Evolutionary conservation across 768 basidiomycete genomes (phyloP).

Genomic region (Boletellus ananas): DNA sequence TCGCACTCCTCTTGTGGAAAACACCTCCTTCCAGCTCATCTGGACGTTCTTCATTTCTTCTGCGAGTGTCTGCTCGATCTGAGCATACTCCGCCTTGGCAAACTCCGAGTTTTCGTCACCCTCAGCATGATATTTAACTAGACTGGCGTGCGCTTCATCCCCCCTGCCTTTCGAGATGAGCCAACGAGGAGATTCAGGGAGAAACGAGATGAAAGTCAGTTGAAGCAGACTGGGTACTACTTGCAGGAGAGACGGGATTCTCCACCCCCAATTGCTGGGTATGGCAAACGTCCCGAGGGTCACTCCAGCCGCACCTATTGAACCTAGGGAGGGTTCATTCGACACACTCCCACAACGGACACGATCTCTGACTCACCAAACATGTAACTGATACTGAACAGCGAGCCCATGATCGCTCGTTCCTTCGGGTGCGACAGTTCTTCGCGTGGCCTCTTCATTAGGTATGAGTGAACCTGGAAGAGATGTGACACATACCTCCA

Average conservation of each 20-base stretch:
- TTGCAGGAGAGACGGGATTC: slow-evolving; percentile 58
- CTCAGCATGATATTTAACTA: slow-evolving; percentile 59
- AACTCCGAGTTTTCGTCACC: slow-evolving; percentile 50
- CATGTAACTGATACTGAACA: not conserved
- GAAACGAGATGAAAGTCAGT: slow-evolving; percentile 49
- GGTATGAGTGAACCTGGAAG: too few relatives aligned
- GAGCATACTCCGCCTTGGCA: slow-evolving; percentile 52
- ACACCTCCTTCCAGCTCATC: not conserved
- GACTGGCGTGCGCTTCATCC: slow-evolving; percentile 43
- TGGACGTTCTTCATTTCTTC: slow-evolving; percentile 4
- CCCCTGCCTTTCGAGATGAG: slow-evolving; percentile 52
- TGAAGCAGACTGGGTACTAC: slow-evolving; percentile 50
- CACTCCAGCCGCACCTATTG: slow-evolving; percentile 39
- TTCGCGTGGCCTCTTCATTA: not conserved
- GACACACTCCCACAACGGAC: not conserved
- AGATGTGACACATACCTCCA: not conserved
- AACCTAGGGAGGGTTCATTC: slow-evolving; percentile 3
- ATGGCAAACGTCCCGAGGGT: slow-evolving; percentile 66
- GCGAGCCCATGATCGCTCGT: slow-evolving; percentile 1
- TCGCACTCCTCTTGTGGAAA: slow-evolving; percentile 10
- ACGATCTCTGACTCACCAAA: slow-evolving; percentile 1
- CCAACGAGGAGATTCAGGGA: slow-evolving; percentile 66
- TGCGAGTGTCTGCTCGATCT: slow-evolving; percentile 55
- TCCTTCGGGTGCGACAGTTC: slow-evolving; percentile 14
- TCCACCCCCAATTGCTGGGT: slow-evolving; percentile 57